These are phyloP conservation scores for Pilobolus umbonatus DNA, from an alignment of 192 early-diverging fungal species.

Conservation along the genomic window DNA sequence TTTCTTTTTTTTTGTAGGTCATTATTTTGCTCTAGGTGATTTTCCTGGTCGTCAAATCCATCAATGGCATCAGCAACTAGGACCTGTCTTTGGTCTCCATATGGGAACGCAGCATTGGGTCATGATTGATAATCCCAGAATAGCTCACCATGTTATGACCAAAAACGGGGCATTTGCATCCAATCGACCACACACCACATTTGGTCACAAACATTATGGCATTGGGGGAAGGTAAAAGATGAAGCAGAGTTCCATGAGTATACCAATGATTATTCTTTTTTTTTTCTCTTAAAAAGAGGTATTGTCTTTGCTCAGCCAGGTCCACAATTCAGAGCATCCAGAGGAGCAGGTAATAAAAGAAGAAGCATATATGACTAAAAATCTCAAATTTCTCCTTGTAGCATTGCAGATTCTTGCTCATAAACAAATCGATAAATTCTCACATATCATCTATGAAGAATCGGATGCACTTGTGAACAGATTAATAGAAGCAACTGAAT, in stretches of 20 bases:
- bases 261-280: background rate
- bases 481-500: background rate
- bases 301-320: conserved; percentile 10
- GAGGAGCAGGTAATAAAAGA: conserved; percentile 1
- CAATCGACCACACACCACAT: background rate
- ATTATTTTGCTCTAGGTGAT: conserved; percentile 4
- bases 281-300: background rate
- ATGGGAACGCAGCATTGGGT: conserved; percentile 9
- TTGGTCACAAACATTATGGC: background rate
- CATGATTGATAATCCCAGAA: background rate
- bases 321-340: background rate
- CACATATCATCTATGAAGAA: background rate
- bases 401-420: background rate
- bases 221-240: background rate
- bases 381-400: background rate
- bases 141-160: conserved; percentile 7
- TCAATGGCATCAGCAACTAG: conserved; percentile 10
- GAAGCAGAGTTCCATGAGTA: background rate
- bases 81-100: background rate
- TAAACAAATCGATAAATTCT: background rate
- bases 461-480: background rate
- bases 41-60: background rate
- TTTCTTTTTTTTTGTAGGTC: background rate
- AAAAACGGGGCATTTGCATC: background rate
- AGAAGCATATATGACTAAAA: background rate